Evolutionary conservation across 2,329 filamentous ascomycete genomes (phyloP), one percentile per base, ranked within the genome.

Genomic region (Pseudocercospora vitis): DNA sequence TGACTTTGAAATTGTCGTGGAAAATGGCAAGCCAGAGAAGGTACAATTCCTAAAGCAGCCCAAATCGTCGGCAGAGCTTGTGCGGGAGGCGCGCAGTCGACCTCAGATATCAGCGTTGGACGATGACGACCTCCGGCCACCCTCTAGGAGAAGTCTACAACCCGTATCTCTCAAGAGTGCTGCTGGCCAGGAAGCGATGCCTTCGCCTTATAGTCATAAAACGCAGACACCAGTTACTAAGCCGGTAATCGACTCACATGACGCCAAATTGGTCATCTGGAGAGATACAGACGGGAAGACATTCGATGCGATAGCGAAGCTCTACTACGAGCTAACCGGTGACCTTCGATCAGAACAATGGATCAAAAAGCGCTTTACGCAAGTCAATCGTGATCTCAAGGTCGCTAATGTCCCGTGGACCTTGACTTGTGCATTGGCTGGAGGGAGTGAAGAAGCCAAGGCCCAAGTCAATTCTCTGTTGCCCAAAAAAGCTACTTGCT

Each of bases 231-330:
- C 24, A 4, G 35, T n/a, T 3, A 21, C 45, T 29, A 14, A 3
- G 16, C 28, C 42, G 3, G 26, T 55, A 28, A 53, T 60, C 19
- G 19, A 19, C 7, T 44, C 39, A 6, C 45, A 60, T 21, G 57
- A 62, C 28, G 48, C 47, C 24, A 48, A 49, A 19, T 46, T 61
- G 8, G 8, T 56, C 1, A 29, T 50, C 3, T 59, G 54, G 60
- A 29, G 55, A 12, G 57, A 62, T 16, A 40, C n/a, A 2, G 52
- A 51, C 7, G 50, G 44, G 19, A 46, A 56, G 12, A 28, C 19
- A 7, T 62, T 56, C 50, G 9, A 33, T 1, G 40, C 44, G 7
- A 55, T 60, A 12, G 45, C 46, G 4, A n/a, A 6, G 2, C 35
- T 48, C n/a, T 53, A 45, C 21, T 16, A 55, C 12, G 28, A 53